Evolutionary conservation across 208 protist genomes (phyloP).

Genomic region (Naegleria fowleri): DNA sequence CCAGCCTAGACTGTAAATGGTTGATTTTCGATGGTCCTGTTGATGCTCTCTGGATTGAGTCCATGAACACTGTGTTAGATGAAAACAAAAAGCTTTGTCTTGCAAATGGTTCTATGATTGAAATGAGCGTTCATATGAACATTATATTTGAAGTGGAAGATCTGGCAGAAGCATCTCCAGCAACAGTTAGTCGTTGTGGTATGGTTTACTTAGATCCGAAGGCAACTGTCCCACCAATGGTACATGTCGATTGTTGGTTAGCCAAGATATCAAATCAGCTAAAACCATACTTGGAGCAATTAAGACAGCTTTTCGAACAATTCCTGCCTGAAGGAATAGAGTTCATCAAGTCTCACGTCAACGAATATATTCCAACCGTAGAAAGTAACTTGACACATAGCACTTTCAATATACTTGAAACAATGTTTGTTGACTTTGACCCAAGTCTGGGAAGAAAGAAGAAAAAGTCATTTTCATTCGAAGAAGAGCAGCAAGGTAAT

Average conservation of each 20-base stretch:
- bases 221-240: conserved; percentile 66
- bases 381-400: conserved; percentile 85
- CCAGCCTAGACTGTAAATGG: conserved; percentile 84
- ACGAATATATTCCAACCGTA: conserved; percentile 84
- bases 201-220: conserved; percentile 96
- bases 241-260: conserved; percentile 73
- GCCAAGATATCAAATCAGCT: conserved; percentile 65
- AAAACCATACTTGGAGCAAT: conserved; percentile 44
- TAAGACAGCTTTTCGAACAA: conserved; percentile 61
- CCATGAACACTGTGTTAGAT: conserved; percentile 88
- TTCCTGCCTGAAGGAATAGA: conserved; percentile 76
- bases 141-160: conserved; percentile 97
- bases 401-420: conserved; percentile 85
- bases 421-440: conserved; percentile 73
- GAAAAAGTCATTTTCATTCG: neutral
- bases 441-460: conserved; percentile 62
- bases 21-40: conserved; percentile 95
- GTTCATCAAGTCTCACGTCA: conserved; percentile 72
- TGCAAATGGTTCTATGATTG: conserved; percentile 78
- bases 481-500: conserved; percentile 46
- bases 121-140: conserved; percentile 87
- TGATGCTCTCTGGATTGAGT: conserved; percentile 90
- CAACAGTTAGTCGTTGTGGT: conserved; percentile 93
- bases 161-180: conserved; percentile 88
- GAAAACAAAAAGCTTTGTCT: conserved; percentile 82